phyloP scores from a whole-genome alignment of 192 early-diverging fungal genomes.

The Coemansia sp. region DNA sequence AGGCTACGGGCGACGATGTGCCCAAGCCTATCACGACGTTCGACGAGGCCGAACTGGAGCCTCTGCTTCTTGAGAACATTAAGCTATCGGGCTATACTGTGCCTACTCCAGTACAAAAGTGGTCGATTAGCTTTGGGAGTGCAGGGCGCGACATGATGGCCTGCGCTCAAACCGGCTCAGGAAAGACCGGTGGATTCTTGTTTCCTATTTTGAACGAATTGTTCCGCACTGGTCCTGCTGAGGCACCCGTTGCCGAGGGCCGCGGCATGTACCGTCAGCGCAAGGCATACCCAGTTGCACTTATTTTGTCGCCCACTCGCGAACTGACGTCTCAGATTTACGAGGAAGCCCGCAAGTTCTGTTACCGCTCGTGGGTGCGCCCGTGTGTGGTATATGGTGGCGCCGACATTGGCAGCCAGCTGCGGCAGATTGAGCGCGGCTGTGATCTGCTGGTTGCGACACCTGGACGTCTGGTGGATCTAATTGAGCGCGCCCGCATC shows the following conservation, averaged over 20 bases:
- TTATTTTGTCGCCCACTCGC: slow-evolving; percentile 76
- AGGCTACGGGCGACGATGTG: slow-evolving; percentile 72
- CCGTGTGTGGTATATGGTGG: slow-evolving; percentile 96
- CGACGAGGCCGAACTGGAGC: slow-evolving; percentile 74
- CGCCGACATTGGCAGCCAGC: slow-evolving; percentile 84
- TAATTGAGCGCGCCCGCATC: slow-evolving; percentile 79
- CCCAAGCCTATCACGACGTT: slow-evolving; percentile 68
- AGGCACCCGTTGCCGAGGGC: slow-evolving; percentile 51
- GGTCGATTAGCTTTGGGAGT: slow-evolving; percentile 81
- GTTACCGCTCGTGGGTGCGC: slow-evolving; percentile 87
- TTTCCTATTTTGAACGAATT: slow-evolving; percentile 93
- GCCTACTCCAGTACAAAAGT: slow-evolving; percentile 96
- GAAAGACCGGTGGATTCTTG: slow-evolving; percentile 96
- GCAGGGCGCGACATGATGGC: slow-evolving; percentile 94
- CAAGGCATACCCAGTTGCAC: slow-evolving; percentile 58
- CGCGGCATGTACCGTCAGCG: slow-evolving; percentile 61
- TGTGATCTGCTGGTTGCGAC: slow-evolving; percentile 94
- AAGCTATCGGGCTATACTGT: slow-evolving; percentile 80
- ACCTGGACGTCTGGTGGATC: slow-evolving; percentile 88
- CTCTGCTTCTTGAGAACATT: slow-evolving; percentile 86
- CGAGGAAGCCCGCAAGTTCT: slow-evolving; percentile 71
- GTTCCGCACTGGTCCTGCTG: slow-evolving; percentile 78
- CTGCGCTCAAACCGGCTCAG: slow-evolving; percentile 95
- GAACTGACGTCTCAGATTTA: slow-evolving; percentile 73
- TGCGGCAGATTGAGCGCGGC: slow-evolving; percentile 85